A percentile compares a stretch with the other conserved stretches of the same genome.
phyloP scores from a whole-genome alignment of 371 early-diverging fungal genomes.

The Phascolomyces articulosus region DNA sequence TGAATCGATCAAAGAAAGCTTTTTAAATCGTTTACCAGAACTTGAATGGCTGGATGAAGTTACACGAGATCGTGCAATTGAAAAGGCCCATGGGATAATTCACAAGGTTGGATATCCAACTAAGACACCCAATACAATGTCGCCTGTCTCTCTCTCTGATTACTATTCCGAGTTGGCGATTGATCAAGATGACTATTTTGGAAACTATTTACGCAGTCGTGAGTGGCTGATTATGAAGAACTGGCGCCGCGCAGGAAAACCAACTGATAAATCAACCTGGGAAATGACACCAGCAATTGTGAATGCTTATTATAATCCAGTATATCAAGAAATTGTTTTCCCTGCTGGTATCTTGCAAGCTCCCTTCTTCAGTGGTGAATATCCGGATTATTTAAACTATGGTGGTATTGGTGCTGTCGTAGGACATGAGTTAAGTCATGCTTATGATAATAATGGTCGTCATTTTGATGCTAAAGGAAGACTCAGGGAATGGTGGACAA shows the following conservation, averaged over 20 bases:
- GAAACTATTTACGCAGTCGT: constrained; percentile 34
- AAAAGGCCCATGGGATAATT: constrained; percentile 41
- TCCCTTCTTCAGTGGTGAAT: constrained; percentile 44
- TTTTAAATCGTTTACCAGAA: constrained; percentile 39
- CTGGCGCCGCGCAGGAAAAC: constrained; percentile 39
- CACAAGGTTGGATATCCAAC: constrained; percentile 58
- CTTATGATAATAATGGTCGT: constrained; percentile 57
- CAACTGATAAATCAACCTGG: constrained; percentile 54
- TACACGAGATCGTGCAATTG: constrained; percentile 47
- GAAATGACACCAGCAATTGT: constrained; percentile 62
- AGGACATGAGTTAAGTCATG: constrained; percentile 67
- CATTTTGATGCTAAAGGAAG: constrained; percentile 53
- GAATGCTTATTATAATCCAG: constrained; percentile 64
- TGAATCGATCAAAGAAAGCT: constrained; percentile 24
- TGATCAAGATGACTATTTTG: constrained; percentile 38
- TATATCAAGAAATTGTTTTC: constrained; percentile 58
- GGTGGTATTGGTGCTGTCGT: constrained; percentile 64
- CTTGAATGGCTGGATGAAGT: constrained; percentile 57
- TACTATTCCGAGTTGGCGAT: constrained; percentile 45
- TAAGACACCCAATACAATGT: constrained; percentile 45
- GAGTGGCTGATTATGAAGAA: constrained; percentile 22
- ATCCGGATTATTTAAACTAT: constrained; percentile 59
- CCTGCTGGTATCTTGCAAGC: constrained; percentile 63
- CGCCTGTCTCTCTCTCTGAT: constrained; percentile 39
- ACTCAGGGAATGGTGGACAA: constrained; percentile 69